Percentiles rank a stretch among this genome's conserved stretches.
Conservation (phyloP, 176 grass and related monocot species). For the Cenchrus fungigraminus region DNA sequence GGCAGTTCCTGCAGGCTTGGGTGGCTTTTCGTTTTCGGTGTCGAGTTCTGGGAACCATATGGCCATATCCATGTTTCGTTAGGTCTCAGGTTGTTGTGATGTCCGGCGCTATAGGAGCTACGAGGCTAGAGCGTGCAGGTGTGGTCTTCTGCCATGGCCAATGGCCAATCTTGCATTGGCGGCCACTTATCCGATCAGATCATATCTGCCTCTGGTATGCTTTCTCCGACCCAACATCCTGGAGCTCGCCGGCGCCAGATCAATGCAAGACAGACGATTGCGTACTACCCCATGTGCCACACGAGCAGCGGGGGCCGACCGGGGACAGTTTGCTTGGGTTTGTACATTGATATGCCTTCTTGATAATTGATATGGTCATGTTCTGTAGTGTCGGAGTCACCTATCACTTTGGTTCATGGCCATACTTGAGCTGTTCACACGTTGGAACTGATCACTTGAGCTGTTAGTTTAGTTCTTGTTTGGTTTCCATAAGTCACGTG, state of each 20-base stretch:
- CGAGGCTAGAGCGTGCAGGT: not conserved
- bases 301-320: too few relatives aligned
- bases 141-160: not conserved
- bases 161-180: not conserved
- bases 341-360: too few relatives aligned
- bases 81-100: not conserved
- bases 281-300: not conserved
- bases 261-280: not conserved
- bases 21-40: conserved; percentile 24
- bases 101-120: not conserved
- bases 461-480: too few relatives aligned
- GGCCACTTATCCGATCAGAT: not conserved
- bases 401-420: too few relatives aligned
- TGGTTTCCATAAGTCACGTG: too few relatives aligned
- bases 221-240: too few relatives aligned
- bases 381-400: too few relatives aligned
- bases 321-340: too few relatives aligned
- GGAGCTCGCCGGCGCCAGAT: not conserved
- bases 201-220: not conserved
- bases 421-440: too few relatives aligned
- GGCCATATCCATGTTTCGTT: not conserved
- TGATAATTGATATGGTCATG: not conserved
- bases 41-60: not conserved
- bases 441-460: too few relatives aligned
- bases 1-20: conserved; percentile 28